Conservation (phyloP, 2,329 filamentous ascomycete species). For the Claviceps purpurea region DNA sequence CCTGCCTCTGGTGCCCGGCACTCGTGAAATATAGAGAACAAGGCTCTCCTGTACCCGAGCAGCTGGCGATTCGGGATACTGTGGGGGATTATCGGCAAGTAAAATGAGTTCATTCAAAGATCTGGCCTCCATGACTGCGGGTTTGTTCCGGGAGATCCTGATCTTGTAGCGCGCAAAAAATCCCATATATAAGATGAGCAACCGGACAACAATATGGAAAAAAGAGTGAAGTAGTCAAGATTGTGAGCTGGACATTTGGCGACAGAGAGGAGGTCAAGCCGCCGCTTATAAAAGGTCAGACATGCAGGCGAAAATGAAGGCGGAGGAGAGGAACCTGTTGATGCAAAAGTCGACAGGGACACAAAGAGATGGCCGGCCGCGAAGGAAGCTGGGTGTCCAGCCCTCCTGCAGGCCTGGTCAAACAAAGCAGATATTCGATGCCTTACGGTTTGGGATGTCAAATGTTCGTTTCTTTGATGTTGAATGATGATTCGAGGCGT, state of each 20-base stretch:
- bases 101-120: slow-evolving; percentile 66
- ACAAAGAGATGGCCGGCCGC: neutral
- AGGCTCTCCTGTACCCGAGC: slow-evolving; percentile 57
- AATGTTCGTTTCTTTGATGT: neutral
- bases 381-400: neutral
- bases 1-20: slow-evolving; percentile 78
- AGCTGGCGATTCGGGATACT: slow-evolving; percentile 67
- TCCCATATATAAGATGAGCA: neutral
- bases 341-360: neutral
- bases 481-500: neutral
- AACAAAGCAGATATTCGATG: neutral
- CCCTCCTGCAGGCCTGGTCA: neutral
- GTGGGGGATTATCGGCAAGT: slow-evolving; percentile 75
- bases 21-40: slow-evolving; percentile 80
- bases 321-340: neutral
- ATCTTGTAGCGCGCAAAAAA: neutral
- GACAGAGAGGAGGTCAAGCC: neutral
- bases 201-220: neutral
- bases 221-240: neutral
- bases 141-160: neutral
- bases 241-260: neutral
- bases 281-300: neutral
- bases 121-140: slow-evolving; percentile 52
- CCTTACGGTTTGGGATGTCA: neutral
- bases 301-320: neutral